Evolutionary conservation across 1,284 basidiomycete genomes (phyloP), one percentile per base, ranked within the genome.

Genomic region (Cryptococcus amylolentus): DNA sequence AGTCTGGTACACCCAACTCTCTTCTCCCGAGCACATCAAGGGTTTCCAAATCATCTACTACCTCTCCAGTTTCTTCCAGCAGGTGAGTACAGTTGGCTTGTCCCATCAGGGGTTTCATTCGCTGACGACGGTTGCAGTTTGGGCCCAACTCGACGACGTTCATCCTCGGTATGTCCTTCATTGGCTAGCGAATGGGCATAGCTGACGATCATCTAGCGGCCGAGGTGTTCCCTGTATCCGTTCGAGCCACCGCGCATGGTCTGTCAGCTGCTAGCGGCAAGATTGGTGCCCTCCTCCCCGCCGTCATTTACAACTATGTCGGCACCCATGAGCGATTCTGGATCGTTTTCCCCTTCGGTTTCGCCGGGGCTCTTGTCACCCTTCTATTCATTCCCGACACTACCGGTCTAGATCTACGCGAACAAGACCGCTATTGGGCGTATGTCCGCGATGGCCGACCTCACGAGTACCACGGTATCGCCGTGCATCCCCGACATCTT

Each of bases 401-500:
- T 10, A 82, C 81, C n/a, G 81, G 81, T 55, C 73, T 83, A 47
- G 81, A 82, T 64, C 73, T 82, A 23, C 73, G 79, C 54, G 82
- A 83, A 71, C 81, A 81, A 66, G 82, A 83, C 66, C 76, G 81
- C 55, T 82, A 82, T 77, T 83, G 81, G 81, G 69, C 73, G 13
- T 80, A 76, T 57, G 81, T 82, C 41, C 72, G 79, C 16, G 67
- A 73, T 45, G 82, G 81, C n/a, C 72, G 75, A 26, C 71, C 74
- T 23, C 57, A 71, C 26, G 79, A 81, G 45, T 82, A 83, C 74
- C 81, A 82, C 70, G 82, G 82, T 55, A 78, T 82, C 54, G 81
- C 81, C 31, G 73, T 83, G 44, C 79, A 82, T 73, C 81, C 78
- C 12, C 71, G 81, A 31, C 82, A 83, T 70, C 67, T 83, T 13